A percentile compares a stretch with the other conserved stretches of the same genome.
Evolutionary conservation across 176 grass and related monocot genomes (phyloP).

Genomic region (Ensete glaucum): DNA sequence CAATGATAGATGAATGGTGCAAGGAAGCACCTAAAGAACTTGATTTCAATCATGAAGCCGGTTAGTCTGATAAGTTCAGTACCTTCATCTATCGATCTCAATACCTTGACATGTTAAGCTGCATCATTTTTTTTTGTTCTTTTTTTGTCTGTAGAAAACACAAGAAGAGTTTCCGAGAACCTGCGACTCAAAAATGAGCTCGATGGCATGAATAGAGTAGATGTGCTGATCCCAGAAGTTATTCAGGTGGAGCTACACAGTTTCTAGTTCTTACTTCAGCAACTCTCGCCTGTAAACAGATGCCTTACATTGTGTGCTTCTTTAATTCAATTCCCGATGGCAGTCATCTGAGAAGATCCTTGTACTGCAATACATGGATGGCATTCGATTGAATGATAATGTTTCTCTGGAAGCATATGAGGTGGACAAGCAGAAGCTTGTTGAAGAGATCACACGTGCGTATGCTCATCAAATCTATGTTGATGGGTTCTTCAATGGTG

Average conservation of each 20-base stretch:
- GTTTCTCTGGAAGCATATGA: constrained; percentile 61
- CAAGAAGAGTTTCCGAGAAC: constrained; percentile 67
- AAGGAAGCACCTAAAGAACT: constrained; percentile 96
- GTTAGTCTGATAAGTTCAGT: constrained; percentile 21
- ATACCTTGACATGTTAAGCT: background rate
- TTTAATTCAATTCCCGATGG: constrained; percentile 14
- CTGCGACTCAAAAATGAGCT: constrained; percentile 27
- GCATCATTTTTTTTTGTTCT: background rate
- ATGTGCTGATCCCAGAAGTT: constrained; percentile 86
- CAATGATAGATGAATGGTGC: constrained; percentile 97
- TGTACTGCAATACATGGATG: constrained; percentile 95
- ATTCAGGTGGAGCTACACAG: constrained; percentile 52
- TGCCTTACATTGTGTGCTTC: background rate
- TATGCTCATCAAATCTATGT: constrained; percentile 98
- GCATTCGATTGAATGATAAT: constrained; percentile 83
- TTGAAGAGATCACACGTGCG: constrained; percentile 91
- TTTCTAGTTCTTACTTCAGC: background rate
- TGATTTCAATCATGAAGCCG: constrained; percentile 97
- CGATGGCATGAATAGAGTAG: constrained; percentile 36
- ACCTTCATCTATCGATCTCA: background rate
- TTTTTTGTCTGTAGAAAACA: constrained; percentile 71
- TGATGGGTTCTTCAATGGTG: constrained; percentile 96
- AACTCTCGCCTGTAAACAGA: background rate
- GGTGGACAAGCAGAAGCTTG: constrained; percentile 87
- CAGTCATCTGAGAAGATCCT: constrained; percentile 90